Conservation (phyloP, 179 eudicot genomes). For the Patellifolia procumbens region DNA sequence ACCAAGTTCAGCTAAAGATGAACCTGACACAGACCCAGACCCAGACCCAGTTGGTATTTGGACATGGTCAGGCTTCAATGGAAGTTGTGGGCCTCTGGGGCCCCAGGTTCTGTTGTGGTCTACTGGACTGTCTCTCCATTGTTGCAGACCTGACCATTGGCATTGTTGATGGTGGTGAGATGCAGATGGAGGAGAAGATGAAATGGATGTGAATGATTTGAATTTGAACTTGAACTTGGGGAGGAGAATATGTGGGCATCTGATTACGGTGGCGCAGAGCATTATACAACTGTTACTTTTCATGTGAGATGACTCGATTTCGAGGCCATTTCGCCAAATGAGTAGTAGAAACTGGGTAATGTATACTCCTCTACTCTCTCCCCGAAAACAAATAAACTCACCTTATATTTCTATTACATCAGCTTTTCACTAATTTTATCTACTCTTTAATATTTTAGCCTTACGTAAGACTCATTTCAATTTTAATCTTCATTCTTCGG, state of each 20-base stretch:
- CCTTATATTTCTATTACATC: no score
- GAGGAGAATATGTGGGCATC: constrained; percentile 1
- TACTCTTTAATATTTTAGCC: no score
- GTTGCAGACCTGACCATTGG: constrained; percentile 73
- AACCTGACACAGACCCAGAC: no score
- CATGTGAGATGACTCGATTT: no score
- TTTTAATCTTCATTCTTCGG: no score
- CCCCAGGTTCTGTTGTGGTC: constrained; percentile 73
- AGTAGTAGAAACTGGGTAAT: no score
- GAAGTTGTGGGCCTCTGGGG: constrained; percentile 58
- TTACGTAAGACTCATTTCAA: no score
- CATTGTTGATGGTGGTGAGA: constrained; percentile 21
- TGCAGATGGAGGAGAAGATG: constrained; percentile 26
- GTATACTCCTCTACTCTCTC: no score
- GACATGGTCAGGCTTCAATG: constrained; percentile 20
- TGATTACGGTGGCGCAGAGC: constrained; percentile 26
- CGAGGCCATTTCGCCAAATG: no score
- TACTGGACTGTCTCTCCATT: constrained; percentile 57
- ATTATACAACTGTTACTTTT: background rate
- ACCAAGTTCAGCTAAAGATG: constrained; percentile 73
- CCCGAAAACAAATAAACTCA: no score
- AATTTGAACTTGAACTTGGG: constrained; percentile 11
- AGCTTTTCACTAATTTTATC: no score
- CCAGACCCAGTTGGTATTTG: constrained; percentile 27
- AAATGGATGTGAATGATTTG: constrained; percentile 27